Base-by-base conservation (phyloP, 371 early-diverging fungal genomes). In the Mucor circinelloides region DNA sequence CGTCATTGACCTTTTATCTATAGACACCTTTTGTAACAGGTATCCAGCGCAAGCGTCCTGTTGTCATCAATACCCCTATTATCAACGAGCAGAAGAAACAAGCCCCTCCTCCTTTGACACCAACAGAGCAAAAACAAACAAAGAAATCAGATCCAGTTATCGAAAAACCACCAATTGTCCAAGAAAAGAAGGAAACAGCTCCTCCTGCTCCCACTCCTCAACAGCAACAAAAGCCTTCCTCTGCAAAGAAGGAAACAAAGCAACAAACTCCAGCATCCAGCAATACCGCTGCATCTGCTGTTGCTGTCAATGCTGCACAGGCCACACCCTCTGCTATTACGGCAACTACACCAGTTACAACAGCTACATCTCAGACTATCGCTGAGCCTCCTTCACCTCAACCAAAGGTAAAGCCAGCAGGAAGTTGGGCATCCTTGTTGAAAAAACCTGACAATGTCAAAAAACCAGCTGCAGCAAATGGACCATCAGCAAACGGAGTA, bases 361-460 rank as follows among this genome's bases (percentile, higher is more conserved):
- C 67, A n/a, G n/a, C 70, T 15, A 6, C 70, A 8, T 27, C 71
- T 17, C 21, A 60, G 21, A 0, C 56, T 56, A 19, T 30, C n/a
- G 67, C 65, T 25, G 73, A 76, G 30, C 65, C 77, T 50, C 61
- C 78, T 27, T 44, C 76, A 21, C 72, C 80, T 10, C 84, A 84
- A 58, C 77, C 77, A 25, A 85, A 82, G 67, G 75, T 78, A 17
- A 71, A 71, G 15, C 54, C 71, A 9, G 13, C 59, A 38, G 55
- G 28, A 7, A 23, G 73, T 27, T 87, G 83, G 70, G 91, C 91
- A 90, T 90, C 92, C 15, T 78, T 86, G 13, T 72, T 91, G 44
- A 59, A 79, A 59, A 84, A 76, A 72, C 69, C 74, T 64, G 81
- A 66, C 46, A 63, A 62, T n/a, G 57, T 50, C 32, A 61, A 58